A percentile compares a stretch with the other conserved stretches of the same genome.
Evolutionary conservation across 768 basidiomycete genomes (phyloP).

Genomic region (Gautieria morchelliformis): DNA sequence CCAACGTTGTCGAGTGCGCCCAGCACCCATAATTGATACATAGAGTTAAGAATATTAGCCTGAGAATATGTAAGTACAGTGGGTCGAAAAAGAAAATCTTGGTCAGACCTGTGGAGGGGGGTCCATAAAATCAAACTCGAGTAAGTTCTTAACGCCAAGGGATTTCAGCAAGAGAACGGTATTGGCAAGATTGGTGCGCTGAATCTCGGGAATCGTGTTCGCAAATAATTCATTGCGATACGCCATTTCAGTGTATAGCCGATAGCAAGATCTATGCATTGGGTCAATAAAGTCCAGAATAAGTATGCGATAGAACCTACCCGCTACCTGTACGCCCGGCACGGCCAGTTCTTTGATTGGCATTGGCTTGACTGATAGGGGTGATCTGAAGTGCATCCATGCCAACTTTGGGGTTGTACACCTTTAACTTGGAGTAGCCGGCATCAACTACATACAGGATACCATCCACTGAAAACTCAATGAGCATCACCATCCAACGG

Average conservation of each 20-base stretch:
- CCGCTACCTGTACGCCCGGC: conserved; percentile 95
- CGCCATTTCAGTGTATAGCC: conserved; percentile 94
- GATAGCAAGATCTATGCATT: conserved; percentile 77
- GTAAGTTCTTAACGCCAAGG: conserved; percentile 89
- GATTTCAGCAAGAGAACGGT: conserved; percentile 93
- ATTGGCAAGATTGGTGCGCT: conserved; percentile 94
- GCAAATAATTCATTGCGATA: conserved; percentile 92
- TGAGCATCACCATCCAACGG: not conserved
- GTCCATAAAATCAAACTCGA: conserved; percentile 99
- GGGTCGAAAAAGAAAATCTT: not conserved
- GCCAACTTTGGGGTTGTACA: conserved; percentile 97
- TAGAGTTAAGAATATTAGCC: conserved; percentile 97
- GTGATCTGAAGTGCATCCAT: conserved; percentile 99
- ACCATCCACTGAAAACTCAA: conserved; percentile 65
- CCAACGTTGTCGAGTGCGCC: conserved; percentile 96
- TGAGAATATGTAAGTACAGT: conserved; percentile 21
- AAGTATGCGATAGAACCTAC: conserved; percentile 33
- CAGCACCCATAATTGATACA: conserved; percentile 99
- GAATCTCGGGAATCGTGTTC: conserved; percentile 97
- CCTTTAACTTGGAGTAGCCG: conserved; percentile 95
- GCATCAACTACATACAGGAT: conserved; percentile 96
- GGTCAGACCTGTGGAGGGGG: conserved; percentile 90
- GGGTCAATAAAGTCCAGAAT: conserved; percentile 8
- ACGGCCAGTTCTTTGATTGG: conserved; percentile 90
- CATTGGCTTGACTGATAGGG: conserved; percentile 97